phyloP scores from a whole-genome alignment of 441 rosid genomes.

The Adansonia rubrostipa region DNA sequence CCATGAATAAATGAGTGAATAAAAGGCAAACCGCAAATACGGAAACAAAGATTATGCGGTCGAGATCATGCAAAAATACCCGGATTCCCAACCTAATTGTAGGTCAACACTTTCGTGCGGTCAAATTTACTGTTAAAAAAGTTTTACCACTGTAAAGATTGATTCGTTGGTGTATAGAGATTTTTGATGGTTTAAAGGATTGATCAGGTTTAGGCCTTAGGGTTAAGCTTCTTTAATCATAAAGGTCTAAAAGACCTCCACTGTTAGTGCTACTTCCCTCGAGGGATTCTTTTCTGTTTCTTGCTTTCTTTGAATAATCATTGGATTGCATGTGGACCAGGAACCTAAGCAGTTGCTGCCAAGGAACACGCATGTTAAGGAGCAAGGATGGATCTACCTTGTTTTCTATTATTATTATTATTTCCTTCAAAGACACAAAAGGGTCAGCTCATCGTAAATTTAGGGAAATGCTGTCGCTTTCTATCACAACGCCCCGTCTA shows the following conservation, averaged over 20 bases:
- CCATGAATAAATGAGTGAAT: not conserved
- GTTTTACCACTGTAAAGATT: not conserved
- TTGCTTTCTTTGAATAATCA: not conserved
- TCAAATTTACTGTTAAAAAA: not conserved
- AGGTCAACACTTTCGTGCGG: not conserved
- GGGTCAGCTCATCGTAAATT: conserved; percentile 30
- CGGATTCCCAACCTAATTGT: not conserved
- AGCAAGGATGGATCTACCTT: conserved; percentile 2
- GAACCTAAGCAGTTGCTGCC: conserved; percentile 13
- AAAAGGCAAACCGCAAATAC: not conserved
- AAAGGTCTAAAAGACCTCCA: not conserved
- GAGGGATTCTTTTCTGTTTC: not conserved
- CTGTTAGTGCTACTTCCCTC: not conserved
- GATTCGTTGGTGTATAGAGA: not conserved
- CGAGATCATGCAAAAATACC: not conserved
- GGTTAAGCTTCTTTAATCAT: not conserved
- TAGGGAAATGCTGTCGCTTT: conserved; percentile 32
- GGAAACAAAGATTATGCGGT: not conserved
- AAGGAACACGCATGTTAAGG: conserved; percentile 32
- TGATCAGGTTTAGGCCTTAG: not conserved
- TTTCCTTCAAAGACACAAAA: conserved; percentile 35
- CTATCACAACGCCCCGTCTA: not conserved
- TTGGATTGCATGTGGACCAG: conserved; percentile 28
- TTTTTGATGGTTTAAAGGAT: not conserved
- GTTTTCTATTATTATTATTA: conserved; percentile 11